Evolutionary conservation across 1,139 yeast genomes (phyloP).

Genomic region (Blastobotrys elegans): DNA sequence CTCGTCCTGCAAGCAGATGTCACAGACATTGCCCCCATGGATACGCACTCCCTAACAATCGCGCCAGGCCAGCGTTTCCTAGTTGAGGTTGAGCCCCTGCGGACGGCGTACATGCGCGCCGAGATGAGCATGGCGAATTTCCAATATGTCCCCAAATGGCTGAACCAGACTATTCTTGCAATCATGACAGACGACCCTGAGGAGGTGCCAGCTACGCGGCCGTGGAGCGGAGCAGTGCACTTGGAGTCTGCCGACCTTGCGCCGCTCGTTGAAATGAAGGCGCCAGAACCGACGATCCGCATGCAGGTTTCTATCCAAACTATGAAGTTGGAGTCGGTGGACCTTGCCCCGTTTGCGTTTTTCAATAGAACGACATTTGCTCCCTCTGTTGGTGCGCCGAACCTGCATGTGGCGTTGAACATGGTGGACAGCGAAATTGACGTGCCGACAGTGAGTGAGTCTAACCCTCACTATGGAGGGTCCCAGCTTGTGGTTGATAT

Average conservation of each 20-base stretch:
- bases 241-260: conserved; percentile 1
- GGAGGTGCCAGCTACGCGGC: not conserved
- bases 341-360: conserved; percentile 24
- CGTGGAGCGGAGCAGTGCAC: not conserved
- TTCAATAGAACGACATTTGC: conserved; percentile 26
- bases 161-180: not conserved
- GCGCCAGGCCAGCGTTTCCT: conserved; percentile 77
- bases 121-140: conserved; percentile 24
- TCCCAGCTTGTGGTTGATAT: conserved; percentile 11
- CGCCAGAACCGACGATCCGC: conserved; percentile 21
- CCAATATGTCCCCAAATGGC: conserved; percentile 15
- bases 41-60: conserved; percentile 52
- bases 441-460: conserved; percentile 1
- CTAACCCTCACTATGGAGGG: conserved; percentile 24
- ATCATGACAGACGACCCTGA: not conserved
- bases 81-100: conserved; percentile 38
- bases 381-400: conserved; percentile 28
- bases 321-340: conserved; percentile 22
- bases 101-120: conserved; percentile 21
- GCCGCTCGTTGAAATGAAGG: conserved; percentile 14
- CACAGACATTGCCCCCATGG: conserved; percentile 52
- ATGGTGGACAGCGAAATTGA: conserved; percentile 17
- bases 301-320: conserved; percentile 20
- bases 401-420: conserved; percentile 24
- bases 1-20: conserved; percentile 68